phyloP scores from a whole-genome alignment of 257 asterid genomes.

The Nicotiana tabacum region DNA sequence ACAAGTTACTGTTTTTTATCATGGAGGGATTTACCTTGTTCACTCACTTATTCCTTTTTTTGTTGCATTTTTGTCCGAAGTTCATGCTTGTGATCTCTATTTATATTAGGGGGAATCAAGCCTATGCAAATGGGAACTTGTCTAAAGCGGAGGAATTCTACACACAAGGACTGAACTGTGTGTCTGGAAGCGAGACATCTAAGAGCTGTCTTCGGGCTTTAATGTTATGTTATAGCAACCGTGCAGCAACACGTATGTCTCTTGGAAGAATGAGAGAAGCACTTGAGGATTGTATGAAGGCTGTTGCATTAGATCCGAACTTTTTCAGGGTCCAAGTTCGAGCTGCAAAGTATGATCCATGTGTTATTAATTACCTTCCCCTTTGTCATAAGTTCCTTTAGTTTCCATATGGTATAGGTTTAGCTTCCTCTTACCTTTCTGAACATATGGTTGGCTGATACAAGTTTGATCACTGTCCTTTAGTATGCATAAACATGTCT shows the following conservation, averaged over 20 bases:
- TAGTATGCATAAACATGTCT: not conserved
- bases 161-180: conserved; percentile 69
- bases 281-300: conserved; percentile 78
- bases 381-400: not conserved
- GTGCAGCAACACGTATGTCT: conserved; percentile 92
- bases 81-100: conserved; percentile 29
- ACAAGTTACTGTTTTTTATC: conserved; percentile 11
- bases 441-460: not conserved
- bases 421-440: conserved; percentile 9
- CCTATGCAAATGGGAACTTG: conserved; percentile 80
- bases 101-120: conserved; percentile 88
- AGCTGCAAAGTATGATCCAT: conserved; percentile 77
- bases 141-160: conserved; percentile 84
- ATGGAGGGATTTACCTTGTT: not conserved
- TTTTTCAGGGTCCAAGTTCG: conserved; percentile 82
- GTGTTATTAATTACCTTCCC: not conserved
- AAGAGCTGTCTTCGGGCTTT: conserved; percentile 71
- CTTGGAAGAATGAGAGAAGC: conserved; percentile 92
- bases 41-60: not conserved
- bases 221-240: conserved; percentile 92
- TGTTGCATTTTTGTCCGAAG: not conserved
- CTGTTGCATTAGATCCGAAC: conserved; percentile 72
- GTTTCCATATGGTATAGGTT: not conserved
- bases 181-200: conserved; percentile 62
- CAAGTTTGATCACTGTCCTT: not conserved